Evolutionary conservation across 768 basidiomycete species (phyloP), one percentile per base, ranked within the genome.

Genomic region (Gyrodon lividus): DNA sequence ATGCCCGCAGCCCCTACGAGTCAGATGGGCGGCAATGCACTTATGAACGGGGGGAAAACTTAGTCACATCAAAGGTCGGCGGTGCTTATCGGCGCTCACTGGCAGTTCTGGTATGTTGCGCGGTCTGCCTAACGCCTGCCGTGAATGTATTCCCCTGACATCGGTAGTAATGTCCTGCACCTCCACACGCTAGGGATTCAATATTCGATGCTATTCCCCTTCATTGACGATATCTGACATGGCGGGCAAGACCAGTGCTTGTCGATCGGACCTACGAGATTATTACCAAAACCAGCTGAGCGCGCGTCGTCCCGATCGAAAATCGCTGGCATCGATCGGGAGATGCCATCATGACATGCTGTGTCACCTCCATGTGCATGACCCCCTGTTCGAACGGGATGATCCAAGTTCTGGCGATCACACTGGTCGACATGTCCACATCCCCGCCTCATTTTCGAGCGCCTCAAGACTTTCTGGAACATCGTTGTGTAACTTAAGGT

Each of bases 381-480:
- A n/a, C n/a, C 40, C 28, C 8, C 28, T 9, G 28, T 28, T 28
- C 28, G 8, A 28, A 28, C 8, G 8, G 8, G n/a, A n/a, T n/a
- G n/a, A 28, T 6, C 28, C 28, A 28, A 28, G 19, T 47, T 35
- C 33, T 48, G 20, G 40, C 40, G 16, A 42, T 42, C 20, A 23
- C 22, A 23, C 24, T 42, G 22, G 2, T 20, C 39, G 9, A 19
- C 44, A 41, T 33, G 23, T 14, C 23, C 33, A 22, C 8, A 26
- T 41, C 39, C 34, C 52, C 34, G 41, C 34, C 48, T 48, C 47
- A 41, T 53, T 49, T 46, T 26, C 16, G 13, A 22, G 5, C 2
- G 17, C 47, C 48, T 53, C 52, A 26, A n/a, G 35, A 42, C 23
- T 37, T 50, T 50, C 56, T 63, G 59, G 60, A 65, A 64, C 37